phyloP scores from a whole-genome alignment of 768 basidiomycete species.

The Mycena capillaripes region DNA sequence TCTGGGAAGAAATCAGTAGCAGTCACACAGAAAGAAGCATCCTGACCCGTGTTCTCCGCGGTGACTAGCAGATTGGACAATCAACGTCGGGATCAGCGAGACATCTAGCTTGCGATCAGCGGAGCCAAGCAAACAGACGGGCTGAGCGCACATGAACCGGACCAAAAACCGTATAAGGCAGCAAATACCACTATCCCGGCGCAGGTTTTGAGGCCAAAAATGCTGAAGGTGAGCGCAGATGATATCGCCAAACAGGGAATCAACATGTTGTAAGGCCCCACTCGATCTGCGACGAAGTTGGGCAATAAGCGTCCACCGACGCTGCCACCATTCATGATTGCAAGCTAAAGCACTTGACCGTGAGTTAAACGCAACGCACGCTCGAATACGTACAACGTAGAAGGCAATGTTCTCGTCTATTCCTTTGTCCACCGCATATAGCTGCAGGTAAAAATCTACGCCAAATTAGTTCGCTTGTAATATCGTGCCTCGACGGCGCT shows the following conservation, averaged over 20 bases:
- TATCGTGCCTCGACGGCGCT: background rate
- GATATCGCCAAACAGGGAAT: slow-evolving; percentile 28
- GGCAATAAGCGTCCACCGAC: slow-evolving; percentile 27
- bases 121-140: background rate
- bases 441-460: slow-evolving; percentile 28
- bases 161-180: slow-evolving; percentile 27
- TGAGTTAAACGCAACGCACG: background rate
- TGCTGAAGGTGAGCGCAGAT: slow-evolving; percentile 20
- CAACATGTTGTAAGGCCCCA: slow-evolving; percentile 33
- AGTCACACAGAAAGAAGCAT: background rate
- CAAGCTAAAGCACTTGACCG: slow-evolving; percentile 9
- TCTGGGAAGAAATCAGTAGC: slow-evolving; percentile 40
- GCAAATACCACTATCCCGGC: slow-evolving; percentile 18
- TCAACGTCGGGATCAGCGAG: slow-evolving; percentile 55
- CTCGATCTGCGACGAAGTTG: slow-evolving; percentile 30
- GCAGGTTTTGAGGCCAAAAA: slow-evolving; percentile 11
- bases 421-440: slow-evolving; percentile 26
- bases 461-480: background rate
- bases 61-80: slow-evolving; percentile 53
- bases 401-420: slow-evolving; percentile 21
- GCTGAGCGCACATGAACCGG: slow-evolving; percentile 20
- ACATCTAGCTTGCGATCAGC: slow-evolving; percentile 47
- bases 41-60: slow-evolving; percentile 54
- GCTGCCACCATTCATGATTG: slow-evolving; percentile 29
- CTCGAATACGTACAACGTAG: slow-evolving; percentile 22